A percentile compares a stretch with the other conserved stretches of the same genome.
These are phyloP conservation scores for Boletus subcaerulescens DNA, from an alignment of 768 basidiomycete species.

Conservation along the genomic window DNA sequence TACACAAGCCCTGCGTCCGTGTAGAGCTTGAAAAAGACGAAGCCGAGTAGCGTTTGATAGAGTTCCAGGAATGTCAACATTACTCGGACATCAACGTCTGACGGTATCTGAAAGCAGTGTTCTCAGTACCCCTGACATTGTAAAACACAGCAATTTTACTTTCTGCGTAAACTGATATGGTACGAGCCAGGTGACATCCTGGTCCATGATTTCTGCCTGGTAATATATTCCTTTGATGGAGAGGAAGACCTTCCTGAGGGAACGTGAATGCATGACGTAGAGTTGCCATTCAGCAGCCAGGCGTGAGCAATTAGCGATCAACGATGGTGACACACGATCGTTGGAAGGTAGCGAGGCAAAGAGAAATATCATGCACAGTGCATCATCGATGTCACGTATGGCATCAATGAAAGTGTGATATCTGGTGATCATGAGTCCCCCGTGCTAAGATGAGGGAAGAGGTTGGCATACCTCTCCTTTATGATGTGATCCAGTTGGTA, in stretches of 20 bases:
- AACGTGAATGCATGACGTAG: constrained; percentile 84
- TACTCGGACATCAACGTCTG: constrained; percentile 95
- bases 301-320: constrained; percentile 87
- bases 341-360: constrained; percentile 92
- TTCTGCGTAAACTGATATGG: constrained; percentile 97
- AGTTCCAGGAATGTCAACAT: constrained; percentile 98
- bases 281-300: constrained; percentile 96
- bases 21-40: constrained; percentile 97
- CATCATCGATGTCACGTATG: constrained; percentile 94
- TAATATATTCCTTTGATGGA: constrained; percentile 99
- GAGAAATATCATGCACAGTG: constrained; percentile 90
- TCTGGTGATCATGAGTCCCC: constrained; percentile 40
- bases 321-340: constrained; percentile 71
- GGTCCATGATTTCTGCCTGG: constrained; percentile 92
- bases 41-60: constrained; percentile 94
- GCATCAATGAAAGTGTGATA: constrained; percentile 98
- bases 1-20: constrained; percentile 91
- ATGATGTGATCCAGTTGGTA: constrained; percentile 94
- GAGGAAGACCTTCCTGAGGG: constrained; percentile 87
- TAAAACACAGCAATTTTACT: constrained; percentile 42
- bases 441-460: neutral
- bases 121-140: constrained; percentile 3
- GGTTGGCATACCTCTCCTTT: constrained; percentile 77
- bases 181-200: constrained; percentile 92
- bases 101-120: constrained; percentile 62